Percentiles rank a stretch among this genome's conserved stretches.
phyloP scores from a whole-genome alignment of 805 yeast genomes.

The Kluyveromyces dobzhanskii region DNA sequence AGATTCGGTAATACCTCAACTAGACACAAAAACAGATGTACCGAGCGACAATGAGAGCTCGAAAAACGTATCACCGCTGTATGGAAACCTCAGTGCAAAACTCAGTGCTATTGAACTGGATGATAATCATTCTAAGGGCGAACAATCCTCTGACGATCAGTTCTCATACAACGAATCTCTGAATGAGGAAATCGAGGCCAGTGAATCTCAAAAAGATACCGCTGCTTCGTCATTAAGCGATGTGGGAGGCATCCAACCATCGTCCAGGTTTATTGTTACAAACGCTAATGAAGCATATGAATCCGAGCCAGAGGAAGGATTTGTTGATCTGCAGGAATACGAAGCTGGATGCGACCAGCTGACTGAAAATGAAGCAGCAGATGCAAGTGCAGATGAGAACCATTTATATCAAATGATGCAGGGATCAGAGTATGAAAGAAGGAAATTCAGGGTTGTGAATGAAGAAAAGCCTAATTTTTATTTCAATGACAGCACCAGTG shows the following conservation, averaged over 20 bases:
- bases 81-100: background rate
- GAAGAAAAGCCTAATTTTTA: conserved; percentile 24
- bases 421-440: conserved; percentile 5
- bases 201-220: background rate
- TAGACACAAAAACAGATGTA: background rate
- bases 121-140: background rate
- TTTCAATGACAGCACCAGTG: conserved; percentile 14
- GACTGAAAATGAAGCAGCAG: background rate
- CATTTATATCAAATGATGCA: background rate
- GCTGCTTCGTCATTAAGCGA: background rate
- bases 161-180: background rate
- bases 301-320: background rate
- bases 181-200: background rate
- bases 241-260: background rate
- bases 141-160: background rate
- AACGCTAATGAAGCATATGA: background rate
- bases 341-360: background rate
- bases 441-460: conserved; percentile 25
- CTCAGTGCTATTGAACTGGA: background rate
- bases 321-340: background rate
- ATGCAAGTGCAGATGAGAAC: background rate
- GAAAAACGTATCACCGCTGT: background rate
- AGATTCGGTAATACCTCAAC: background rate
- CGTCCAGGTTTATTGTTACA: background rate
- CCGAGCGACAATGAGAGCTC: background rate